Conservation (phyloP, 768 basidiomycete genomes). For the Suillus paluster region DNA sequence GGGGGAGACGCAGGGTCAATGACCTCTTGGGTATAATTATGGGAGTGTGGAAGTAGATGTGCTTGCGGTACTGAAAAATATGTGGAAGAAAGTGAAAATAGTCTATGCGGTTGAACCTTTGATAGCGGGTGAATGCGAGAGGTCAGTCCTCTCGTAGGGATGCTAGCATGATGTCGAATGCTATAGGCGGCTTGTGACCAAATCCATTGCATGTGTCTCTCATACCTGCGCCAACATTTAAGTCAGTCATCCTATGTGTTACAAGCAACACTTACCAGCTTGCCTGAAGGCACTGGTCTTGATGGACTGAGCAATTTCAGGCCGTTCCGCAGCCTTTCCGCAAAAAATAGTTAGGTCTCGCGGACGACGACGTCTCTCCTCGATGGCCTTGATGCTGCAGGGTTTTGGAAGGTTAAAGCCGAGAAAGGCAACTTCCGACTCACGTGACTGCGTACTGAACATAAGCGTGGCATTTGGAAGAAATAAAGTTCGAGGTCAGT, state of each 20-base stretch:
- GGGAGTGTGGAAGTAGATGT: conserved; percentile 7
- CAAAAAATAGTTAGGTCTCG: background rate
- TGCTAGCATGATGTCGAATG: conserved; percentile 28
- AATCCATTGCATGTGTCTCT: conserved; percentile 74
- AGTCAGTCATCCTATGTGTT: conserved; percentile 3
- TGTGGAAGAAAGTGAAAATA: conserved; percentile 13
- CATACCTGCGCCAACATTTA: conserved; percentile 50
- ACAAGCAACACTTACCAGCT: conserved; percentile 24
- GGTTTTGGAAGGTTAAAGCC: background rate
- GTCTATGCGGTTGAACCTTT: conserved; percentile 2
- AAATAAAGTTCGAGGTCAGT: conserved; percentile 5
- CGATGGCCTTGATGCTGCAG: background rate
- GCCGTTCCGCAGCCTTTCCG: background rate
- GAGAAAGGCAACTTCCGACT: background rate
- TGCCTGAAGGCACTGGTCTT: conserved; percentile 14
- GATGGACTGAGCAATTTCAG: background rate
- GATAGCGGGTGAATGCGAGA: background rate
- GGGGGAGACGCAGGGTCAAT: background rate
- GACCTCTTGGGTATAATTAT: conserved; percentile 2
- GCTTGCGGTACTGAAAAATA: conserved; percentile 11
- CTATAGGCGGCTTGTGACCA: conserved; percentile 57
- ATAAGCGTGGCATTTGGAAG: too few relatives aligned
- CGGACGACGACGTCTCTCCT: background rate
- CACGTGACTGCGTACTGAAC: too few relatives aligned
- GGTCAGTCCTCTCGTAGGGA: background rate